Percentiles rank a stretch among this genome's conserved stretches.
Evolutionary conservation across 129 eudicot genomes (phyloP).

Genomic region (Helianthus tuberosus): DNA sequence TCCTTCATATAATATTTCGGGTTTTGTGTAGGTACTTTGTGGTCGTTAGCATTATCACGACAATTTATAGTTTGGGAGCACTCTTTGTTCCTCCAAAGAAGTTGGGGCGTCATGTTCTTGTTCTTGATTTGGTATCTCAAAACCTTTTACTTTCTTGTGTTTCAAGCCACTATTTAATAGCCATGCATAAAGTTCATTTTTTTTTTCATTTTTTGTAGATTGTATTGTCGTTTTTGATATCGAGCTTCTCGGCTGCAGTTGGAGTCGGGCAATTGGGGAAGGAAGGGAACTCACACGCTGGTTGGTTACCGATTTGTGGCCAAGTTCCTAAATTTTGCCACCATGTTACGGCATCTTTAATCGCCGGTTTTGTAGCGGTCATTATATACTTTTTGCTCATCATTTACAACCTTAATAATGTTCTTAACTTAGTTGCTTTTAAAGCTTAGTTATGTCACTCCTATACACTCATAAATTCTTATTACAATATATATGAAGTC

Average conservation of each 20-base stretch:
- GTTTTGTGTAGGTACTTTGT: conserved; percentile 71
- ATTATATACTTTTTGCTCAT: conserved; percentile 62
- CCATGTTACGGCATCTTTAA: conserved; percentile 51
- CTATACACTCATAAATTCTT: background rate
- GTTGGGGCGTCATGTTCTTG: conserved; percentile 51
- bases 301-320: conserved; percentile 93
- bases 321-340: conserved; percentile 92
- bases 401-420: conserved; percentile 61
- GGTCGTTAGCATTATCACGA: conserved; percentile 57
- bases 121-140: conserved; percentile 64
- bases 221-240: conserved; percentile 54
- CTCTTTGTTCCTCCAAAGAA: conserved; percentile 61
- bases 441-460: conserved; percentile 36
- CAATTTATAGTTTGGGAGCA: conserved; percentile 54
- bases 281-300: conserved; percentile 80
- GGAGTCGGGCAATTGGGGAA: conserved; percentile 85
- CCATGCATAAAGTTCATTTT: background rate
- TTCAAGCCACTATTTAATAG: background rate
- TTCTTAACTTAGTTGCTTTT: conserved; percentile 52
- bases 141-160: background rate
- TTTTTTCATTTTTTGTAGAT: conserved; percentile 31
- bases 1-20: background rate
- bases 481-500: background rate
- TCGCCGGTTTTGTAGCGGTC: conserved; percentile 66
- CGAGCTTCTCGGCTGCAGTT: conserved; percentile 79